Conservation (phyloP, 306 rosid species). For the Erythrophleum fordii region DNA sequence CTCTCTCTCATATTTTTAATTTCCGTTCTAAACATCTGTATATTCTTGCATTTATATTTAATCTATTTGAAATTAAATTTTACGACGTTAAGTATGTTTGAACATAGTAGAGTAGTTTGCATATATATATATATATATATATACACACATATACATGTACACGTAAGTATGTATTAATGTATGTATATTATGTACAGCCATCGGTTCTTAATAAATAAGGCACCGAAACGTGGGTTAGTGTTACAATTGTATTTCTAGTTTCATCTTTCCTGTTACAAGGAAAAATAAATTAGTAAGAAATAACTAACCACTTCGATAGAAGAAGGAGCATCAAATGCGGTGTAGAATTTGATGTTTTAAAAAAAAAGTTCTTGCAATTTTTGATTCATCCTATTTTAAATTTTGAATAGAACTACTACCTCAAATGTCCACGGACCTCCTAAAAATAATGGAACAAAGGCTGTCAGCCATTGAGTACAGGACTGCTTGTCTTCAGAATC, state of each 20-base stretch:
- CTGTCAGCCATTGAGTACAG: slow-evolving; percentile 66
- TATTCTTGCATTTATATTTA: background rate
- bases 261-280: background rate
- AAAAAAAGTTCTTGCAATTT: background rate
- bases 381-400: background rate
- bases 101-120: background rate
- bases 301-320: background rate
- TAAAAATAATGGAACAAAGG: slow-evolving; percentile 83
- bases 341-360: background rate
- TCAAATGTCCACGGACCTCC: slow-evolving; percentile 59
- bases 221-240: background rate
- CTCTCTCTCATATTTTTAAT: background rate
- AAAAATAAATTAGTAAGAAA: background rate
- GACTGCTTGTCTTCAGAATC: slow-evolving; percentile 56
- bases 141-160: too few species aligned
- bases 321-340: background rate
- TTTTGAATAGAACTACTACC: slow-evolving; percentile 54
- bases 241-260: background rate
- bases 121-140: too few species aligned
- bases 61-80: background rate
- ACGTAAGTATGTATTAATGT: too few species aligned
- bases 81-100: background rate
- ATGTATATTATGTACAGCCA: too few species aligned
- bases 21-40: background rate
- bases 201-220: background rate